phyloP scores from a whole-genome alignment of 202 grass and related monocot genomes.

The Tripidium arundinaceum region DNA sequence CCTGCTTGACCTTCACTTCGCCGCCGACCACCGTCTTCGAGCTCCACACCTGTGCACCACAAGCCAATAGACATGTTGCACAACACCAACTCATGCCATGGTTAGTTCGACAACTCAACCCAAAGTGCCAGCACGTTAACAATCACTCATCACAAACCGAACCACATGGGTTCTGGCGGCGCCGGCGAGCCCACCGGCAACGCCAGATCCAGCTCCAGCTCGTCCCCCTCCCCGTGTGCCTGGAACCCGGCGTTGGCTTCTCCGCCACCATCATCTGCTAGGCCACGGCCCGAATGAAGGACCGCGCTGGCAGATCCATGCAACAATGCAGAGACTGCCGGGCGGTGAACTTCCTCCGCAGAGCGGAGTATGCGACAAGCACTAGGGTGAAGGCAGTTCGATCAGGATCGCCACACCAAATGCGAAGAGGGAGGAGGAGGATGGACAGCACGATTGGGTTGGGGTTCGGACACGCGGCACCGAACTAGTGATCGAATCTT shows the following conservation, averaged over 20 bases:
- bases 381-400: neutral
- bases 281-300: neutral
- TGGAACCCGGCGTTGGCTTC: constrained; percentile 50
- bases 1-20: too few species aligned
- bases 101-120: too few species aligned
- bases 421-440: too few species aligned
- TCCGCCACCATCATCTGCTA: constrained; percentile 68
- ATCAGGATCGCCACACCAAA: neutral
- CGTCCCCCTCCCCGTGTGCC: constrained; percentile 31
- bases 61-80: too few species aligned
- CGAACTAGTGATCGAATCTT: neutral
- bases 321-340: too few species aligned
- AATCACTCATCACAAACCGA: too few species aligned
- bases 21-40: too few species aligned
- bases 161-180: too few species aligned
- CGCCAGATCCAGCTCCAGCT: constrained; percentile 23
- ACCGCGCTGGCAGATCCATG: neutral
- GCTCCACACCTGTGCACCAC: too few species aligned
- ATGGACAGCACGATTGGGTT: neutral
- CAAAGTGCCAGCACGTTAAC: too few species aligned
- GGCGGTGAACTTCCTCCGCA: neutral
- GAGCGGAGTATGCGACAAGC: neutral
- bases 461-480: neutral
- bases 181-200: constrained; percentile 4
- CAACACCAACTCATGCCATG: too few species aligned